These are phyloP conservation scores for Pulveroboletus sp. DNA, from an alignment of 1,284 basidiomycete genomes.

Conservation along the genomic window DNA sequence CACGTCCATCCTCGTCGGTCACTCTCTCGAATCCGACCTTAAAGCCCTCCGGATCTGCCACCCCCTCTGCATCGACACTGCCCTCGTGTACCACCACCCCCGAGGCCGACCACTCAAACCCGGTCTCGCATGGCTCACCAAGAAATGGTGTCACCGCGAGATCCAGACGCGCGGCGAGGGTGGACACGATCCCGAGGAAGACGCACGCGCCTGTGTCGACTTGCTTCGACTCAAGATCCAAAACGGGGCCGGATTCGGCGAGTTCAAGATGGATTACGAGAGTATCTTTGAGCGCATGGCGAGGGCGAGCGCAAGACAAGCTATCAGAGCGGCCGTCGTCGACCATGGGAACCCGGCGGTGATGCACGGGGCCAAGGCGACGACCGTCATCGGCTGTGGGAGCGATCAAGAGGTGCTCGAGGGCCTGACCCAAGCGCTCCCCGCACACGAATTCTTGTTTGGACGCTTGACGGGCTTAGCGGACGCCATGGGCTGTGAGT, in stretches of 20 bases:
- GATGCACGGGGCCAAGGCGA: slow-evolving; percentile 84
- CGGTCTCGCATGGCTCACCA: slow-evolving; percentile 88
- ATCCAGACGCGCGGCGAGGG: slow-evolving; percentile 79
- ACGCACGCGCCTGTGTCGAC: slow-evolving; percentile 84
- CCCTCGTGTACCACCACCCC: slow-evolving; percentile 85
- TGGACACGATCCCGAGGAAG: slow-evolving; percentile 91
- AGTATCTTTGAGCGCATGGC: slow-evolving; percentile 83
- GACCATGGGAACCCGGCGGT: slow-evolving; percentile 81
- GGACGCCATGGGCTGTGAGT: slow-evolving; percentile 76
- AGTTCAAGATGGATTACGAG: slow-evolving; percentile 82
- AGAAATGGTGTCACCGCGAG: slow-evolving; percentile 84
- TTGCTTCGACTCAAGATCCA: slow-evolving; percentile 79
- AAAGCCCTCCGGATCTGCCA: slow-evolving; percentile 82
- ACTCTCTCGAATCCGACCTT: slow-evolving; percentile 91
- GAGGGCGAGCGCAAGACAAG: slow-evolving; percentile 48
- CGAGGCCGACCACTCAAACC: slow-evolving; percentile 89
- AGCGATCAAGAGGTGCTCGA: slow-evolving; percentile 76
- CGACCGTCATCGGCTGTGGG: slow-evolving; percentile 69
- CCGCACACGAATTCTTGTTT: slow-evolving; percentile 77
- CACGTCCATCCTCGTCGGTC: slow-evolving; percentile 87
- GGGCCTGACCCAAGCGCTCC: slow-evolving; percentile 60
- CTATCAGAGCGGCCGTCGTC: slow-evolving; percentile 67
- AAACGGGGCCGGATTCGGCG: slow-evolving; percentile 79
- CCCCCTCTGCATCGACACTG: slow-evolving; percentile 86
- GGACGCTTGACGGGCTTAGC: slow-evolving; percentile 80